phyloP scores from a whole-genome alignment of 2,329 filamentous ascomycete species.

The Incumbomyces lentus region DNA sequence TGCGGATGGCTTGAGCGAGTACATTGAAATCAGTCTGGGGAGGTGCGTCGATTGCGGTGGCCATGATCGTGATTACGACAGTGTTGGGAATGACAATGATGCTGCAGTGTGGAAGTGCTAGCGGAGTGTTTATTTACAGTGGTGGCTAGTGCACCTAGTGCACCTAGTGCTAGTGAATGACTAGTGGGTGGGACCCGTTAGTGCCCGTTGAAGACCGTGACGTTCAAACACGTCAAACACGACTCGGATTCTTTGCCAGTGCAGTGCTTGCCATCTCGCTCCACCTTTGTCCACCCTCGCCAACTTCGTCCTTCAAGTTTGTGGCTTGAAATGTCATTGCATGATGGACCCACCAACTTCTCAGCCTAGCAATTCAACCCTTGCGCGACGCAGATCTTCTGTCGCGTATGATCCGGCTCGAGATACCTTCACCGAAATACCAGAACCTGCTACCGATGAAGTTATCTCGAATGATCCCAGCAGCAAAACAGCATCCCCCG shows the following conservation, averaged over 20 bases:
- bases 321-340: not conserved
- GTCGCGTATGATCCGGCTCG: slow-evolving; percentile 26
- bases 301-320: no score
- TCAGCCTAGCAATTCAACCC: not conserved
- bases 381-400: slow-evolving; percentile 18
- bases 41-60: not conserved
- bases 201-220: no score
- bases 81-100: not conserved
- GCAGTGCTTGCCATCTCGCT: not conserved
- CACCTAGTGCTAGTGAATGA: not conserved
- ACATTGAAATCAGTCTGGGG: not conserved
- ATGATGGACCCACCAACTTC: slow-evolving; percentile 1
- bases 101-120: not conserved
- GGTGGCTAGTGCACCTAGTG: not conserved
- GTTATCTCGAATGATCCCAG: slow-evolving; percentile 18
- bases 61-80: no score
- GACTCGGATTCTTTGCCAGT: no score
- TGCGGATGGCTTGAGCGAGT: not conserved
- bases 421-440: slow-evolving; percentile 24
- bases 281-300: not conserved
- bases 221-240: no score
- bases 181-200: not conserved
- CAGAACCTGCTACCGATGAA: slow-evolving; percentile 18
- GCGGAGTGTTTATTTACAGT: no score
- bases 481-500: slow-evolving; percentile 8